phyloP scores from a whole-genome alignment of 768 basidiomycete species.

The Mycena pura region DNA sequence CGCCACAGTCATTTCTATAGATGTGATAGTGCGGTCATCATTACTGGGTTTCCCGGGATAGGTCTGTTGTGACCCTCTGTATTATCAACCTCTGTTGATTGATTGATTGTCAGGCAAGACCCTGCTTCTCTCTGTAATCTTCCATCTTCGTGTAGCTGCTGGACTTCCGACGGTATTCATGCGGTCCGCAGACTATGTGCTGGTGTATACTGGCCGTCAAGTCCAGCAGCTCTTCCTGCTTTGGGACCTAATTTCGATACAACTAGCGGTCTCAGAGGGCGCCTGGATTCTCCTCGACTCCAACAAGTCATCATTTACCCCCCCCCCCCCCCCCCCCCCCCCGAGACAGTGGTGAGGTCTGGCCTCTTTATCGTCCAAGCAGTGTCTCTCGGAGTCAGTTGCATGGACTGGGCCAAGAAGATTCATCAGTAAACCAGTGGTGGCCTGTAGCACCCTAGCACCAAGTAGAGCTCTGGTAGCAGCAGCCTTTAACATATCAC shows the following conservation, averaged over 20 bases:
- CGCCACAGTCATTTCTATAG: neutral
- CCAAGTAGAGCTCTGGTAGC: too few species aligned
- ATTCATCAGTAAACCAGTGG: too few species aligned
- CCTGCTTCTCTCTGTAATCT: neutral
- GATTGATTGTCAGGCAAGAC: constrained; percentile 2
- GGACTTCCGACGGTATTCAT: constrained; percentile 5
- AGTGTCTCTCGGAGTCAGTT: neutral
- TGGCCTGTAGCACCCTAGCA: too few species aligned
- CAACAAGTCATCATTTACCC: neutral
- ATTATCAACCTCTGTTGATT: neutral
- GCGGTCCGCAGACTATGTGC: neutral
- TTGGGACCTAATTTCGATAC: neutral
- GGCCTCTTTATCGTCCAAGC: constrained; percentile 2
- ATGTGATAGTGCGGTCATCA: neutral
- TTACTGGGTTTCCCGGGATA: constrained; percentile 6
- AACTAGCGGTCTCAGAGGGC: neutral
- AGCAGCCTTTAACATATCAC: too few species aligned
- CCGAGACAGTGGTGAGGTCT: neutral
- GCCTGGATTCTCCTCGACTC: constrained; percentile 4
- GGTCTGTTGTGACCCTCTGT: neutral
- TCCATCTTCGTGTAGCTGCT: constrained; percentile 5
- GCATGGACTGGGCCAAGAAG: neutral
- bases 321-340: too few species aligned
- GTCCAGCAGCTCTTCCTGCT: neutral
- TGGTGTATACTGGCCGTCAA: neutral